Evolutionary conservation across 2,329 filamentous ascomycete species (phyloP).

Genomic region (Calonectria hongkongensis): DNA sequence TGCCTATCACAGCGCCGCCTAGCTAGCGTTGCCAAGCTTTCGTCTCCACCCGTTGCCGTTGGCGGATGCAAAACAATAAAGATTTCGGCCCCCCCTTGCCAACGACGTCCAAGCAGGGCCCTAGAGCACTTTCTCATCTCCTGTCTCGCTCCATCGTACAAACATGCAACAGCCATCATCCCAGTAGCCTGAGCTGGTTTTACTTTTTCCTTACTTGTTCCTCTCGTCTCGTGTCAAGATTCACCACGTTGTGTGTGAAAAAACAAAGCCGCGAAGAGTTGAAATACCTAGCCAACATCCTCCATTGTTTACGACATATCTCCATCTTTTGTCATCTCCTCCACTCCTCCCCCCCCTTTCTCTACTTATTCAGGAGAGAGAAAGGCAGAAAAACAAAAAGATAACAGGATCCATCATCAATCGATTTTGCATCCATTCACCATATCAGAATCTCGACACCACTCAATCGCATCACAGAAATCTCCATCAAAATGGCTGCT

Average conservation of each 20-base stretch:
- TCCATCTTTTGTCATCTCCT: neutral
- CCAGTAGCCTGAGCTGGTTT: slow-evolving; percentile 23
- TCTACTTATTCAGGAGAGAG: slow-evolving; percentile 1
- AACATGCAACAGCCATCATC: slow-evolving; percentile 36
- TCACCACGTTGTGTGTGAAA: slow-evolving; percentile 22
- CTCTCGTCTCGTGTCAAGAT: slow-evolving; percentile 36
- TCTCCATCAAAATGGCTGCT: slow-evolving; percentile 54
- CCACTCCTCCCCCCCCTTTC: neutral
- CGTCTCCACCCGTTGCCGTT: slow-evolving; percentile 26
- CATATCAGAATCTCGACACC: slow-evolving; percentile 21
- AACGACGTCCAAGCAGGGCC: slow-evolving; percentile 29
- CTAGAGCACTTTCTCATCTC: slow-evolving; percentile 24
- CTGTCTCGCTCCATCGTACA: slow-evolving; percentile 31
- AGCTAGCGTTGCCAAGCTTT: slow-evolving; percentile 24
- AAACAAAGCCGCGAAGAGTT: slow-evolving; percentile 3
- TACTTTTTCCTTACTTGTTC: slow-evolving; percentile 23
- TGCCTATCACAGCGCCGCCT: slow-evolving; percentile 24
- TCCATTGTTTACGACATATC: slow-evolving; percentile 5
- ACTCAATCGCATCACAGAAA: neutral
- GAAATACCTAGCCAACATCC: slow-evolving; percentile 14
- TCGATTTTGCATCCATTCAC: slow-evolving; percentile 15
- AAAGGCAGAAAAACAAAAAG: neutral
- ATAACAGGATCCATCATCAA: neutral
- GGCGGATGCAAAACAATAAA: slow-evolving; percentile 30
- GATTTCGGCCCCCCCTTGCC: slow-evolving; percentile 22